Conservation (phyloP, 2,329 filamentous ascomycete species). For the Xylaria polymorpha region DNA sequence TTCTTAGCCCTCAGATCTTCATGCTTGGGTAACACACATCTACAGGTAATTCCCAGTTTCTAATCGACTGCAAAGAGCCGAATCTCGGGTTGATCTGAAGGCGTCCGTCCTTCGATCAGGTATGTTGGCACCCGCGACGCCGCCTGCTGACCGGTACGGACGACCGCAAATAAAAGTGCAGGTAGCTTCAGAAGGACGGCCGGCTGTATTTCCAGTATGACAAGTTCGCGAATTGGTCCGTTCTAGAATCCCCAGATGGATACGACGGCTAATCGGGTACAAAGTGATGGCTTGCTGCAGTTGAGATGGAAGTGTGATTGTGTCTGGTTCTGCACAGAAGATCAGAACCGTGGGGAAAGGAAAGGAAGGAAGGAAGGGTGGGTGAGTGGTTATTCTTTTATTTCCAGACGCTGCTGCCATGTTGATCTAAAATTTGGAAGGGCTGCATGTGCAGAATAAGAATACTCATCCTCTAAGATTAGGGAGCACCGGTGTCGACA, state of each 20-base stretch:
- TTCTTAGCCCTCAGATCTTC: conserved; percentile 1
- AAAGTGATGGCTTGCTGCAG: conserved; percentile 1
- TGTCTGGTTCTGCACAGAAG: background rate
- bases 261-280: background rate
- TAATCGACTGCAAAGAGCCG: background rate
- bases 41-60: background rate
- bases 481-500: background rate
- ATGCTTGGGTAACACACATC: conserved; percentile 10
- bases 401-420: background rate
- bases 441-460: too few species aligned
- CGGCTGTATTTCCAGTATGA: conserved; percentile 1
- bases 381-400: background rate
- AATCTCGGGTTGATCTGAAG: background rate
- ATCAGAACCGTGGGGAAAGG: background rate
- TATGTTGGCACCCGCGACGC: background rate
- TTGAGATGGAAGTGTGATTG: background rate
- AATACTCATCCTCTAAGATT: background rate
- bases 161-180: background rate
- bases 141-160: background rate
- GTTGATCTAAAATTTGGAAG: background rate
- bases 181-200: background rate
- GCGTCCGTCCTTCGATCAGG: background rate
- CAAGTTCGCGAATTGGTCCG: background rate
- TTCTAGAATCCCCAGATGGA: background rate
- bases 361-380: background rate